These are phyloP conservation scores for Moniliella sp. DNA, from an alignment of 1,284 basidiomycete species.

Conservation along the genomic window DNA sequence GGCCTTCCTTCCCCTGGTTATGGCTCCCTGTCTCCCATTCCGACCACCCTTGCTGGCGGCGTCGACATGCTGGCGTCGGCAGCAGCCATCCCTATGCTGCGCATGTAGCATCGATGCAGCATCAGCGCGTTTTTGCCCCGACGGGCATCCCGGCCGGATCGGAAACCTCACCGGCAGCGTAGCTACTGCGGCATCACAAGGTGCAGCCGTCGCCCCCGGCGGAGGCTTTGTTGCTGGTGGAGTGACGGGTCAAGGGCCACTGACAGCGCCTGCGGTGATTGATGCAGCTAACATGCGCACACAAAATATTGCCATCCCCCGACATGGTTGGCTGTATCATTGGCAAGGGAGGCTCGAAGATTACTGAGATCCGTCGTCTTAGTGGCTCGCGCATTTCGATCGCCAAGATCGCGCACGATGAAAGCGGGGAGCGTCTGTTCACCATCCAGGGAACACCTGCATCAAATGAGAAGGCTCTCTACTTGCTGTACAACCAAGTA, in stretches of 20 bases:
- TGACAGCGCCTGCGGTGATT: constrained; percentile 32
- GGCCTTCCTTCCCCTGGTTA: too few relatives aligned
- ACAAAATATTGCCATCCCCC: constrained; percentile 95
- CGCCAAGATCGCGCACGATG: constrained; percentile 91
- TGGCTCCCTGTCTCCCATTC: too few relatives aligned
- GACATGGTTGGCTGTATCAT: constrained; percentile 61
- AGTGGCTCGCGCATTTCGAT: constrained; percentile 92
- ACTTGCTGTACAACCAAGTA: constrained; percentile 64
- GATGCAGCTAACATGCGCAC: constrained; percentile 55
- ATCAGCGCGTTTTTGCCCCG: too few relatives aligned
- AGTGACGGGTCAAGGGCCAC: too few relatives aligned
- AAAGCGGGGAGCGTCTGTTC: constrained; percentile 96
- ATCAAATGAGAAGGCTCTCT: constrained; percentile 45
- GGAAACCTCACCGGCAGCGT: not conserved
- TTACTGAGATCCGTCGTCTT: constrained; percentile 88
- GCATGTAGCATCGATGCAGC: too few relatives aligned
- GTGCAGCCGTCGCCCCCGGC: constrained; percentile 21
- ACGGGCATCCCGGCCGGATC: too few relatives aligned
- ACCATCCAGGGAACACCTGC: constrained; percentile 91
- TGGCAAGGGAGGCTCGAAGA: constrained; percentile 86
- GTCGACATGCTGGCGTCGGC: too few relatives aligned
- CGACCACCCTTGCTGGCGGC: too few relatives aligned
- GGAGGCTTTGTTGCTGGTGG: constrained; percentile 22
- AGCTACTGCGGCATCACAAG: constrained; percentile 9
- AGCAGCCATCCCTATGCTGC: too few relatives aligned